Conservation (phyloP, 192 early-diverging fungal genomes). For the Coemansia sp. region DNA sequence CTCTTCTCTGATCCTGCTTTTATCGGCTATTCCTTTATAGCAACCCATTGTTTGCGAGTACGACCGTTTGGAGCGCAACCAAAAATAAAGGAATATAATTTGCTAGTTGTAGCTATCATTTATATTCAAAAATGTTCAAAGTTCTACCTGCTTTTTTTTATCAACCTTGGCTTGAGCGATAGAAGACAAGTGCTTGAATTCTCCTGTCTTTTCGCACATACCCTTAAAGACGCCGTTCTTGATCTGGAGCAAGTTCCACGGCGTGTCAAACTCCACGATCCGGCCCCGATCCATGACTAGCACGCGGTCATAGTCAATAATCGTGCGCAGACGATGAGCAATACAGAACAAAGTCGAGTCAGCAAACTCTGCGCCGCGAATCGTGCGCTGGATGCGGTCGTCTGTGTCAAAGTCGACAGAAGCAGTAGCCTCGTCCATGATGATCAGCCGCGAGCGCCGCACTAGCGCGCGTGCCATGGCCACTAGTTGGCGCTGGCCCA, state of each 20-base stretch:
- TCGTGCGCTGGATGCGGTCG: constrained; percentile 68
- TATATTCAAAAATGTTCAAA: too few relatives aligned
- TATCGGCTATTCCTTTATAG: too few relatives aligned
- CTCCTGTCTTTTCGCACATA: constrained; percentile 82
- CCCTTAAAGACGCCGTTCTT: constrained; percentile 56
- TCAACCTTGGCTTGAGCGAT: not conserved
- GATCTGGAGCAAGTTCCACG: constrained; percentile 61
- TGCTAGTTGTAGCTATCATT: too few relatives aligned
- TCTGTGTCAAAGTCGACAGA: constrained; percentile 82
- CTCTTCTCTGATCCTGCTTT: too few relatives aligned
- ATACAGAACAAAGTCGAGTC: constrained; percentile 69
- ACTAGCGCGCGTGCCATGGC: constrained; percentile 80
- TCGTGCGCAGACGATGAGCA: constrained; percentile 74
- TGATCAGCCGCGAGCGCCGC: constrained; percentile 64
- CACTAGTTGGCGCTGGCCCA: constrained; percentile 82
- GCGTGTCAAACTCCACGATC: constrained; percentile 69
- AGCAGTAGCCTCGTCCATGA: constrained; percentile 78
- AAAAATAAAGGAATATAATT: too few relatives aligned
- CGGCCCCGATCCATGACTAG: constrained; percentile 73
- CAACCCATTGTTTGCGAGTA: too few relatives aligned
- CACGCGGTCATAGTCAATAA: constrained; percentile 74
- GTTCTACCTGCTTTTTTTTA: not conserved
- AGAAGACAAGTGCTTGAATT: constrained; percentile 67
- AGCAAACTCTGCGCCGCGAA: constrained; percentile 63
- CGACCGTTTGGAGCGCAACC: too few relatives aligned